A percentile compares a stretch with the other conserved stretches of the same genome.
Conservation (phyloP, 371 early-diverging fungal genomes). For the Parasitella parasitica region DNA sequence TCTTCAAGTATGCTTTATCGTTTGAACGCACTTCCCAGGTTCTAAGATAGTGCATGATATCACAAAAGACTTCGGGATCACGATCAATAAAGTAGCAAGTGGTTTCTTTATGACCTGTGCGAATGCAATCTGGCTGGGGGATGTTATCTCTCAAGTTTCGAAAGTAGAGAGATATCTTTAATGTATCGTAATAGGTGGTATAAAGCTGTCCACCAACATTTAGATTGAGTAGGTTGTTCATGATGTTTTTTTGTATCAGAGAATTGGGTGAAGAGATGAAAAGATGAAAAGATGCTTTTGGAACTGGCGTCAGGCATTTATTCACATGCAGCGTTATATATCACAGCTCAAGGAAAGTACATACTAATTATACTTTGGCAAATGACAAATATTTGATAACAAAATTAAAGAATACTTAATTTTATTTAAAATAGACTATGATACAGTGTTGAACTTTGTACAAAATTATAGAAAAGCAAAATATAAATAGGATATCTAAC, state of each 20-base stretch:
- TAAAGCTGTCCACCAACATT: neutral
- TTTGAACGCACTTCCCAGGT: neutral
- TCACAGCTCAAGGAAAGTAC: no score
- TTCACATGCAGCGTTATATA: no score
- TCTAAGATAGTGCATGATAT: neutral
- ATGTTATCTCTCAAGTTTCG: neutral
- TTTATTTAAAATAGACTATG: slow-evolving; percentile 12
- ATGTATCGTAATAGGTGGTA: neutral
- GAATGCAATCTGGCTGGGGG: no score
- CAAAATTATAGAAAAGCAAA: neutral
- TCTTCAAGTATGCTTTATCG: neutral
- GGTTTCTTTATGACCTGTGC: neutral
- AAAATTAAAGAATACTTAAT: slow-evolving; percentile 6
- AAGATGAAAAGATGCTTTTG: no score
- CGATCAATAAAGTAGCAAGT: neutral
- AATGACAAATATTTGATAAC: slow-evolving; percentile 1
- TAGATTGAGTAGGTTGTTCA: no score
- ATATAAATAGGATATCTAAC: slow-evolving; percentile 12
- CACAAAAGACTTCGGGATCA: neutral
- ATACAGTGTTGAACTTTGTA: slow-evolving; percentile 36
- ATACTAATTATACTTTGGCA: neutral
- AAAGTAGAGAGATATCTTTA: neutral
- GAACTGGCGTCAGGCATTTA: no score
- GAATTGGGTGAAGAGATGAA: no score
- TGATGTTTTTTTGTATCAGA: no score